Evolutionary conservation across 352 stramenopile genomes (phyloP).

Genomic region (Globisporangium cylindrosporum): DNA sequence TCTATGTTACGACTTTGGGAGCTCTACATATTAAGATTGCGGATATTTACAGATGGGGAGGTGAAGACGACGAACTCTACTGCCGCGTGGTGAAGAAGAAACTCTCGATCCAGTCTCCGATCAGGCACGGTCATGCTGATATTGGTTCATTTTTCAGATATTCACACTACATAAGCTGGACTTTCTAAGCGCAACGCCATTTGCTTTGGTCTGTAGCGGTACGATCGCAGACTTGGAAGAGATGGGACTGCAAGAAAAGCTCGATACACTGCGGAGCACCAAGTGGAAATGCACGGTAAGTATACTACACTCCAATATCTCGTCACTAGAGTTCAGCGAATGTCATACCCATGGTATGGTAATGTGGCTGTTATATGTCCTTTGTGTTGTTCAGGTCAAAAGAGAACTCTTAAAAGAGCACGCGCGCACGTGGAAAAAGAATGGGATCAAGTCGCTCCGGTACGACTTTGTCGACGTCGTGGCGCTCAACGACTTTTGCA

Average conservation of each 20-base stretch:
- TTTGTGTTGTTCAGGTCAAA: slow-evolving; percentile 29
- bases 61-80: slow-evolving; percentile 58
- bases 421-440: slow-evolving; percentile 49
- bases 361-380: neutral
- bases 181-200: too few relatives aligned
- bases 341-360: neutral
- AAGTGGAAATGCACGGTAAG: slow-evolving; percentile 51
- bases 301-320: neutral
- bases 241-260: slow-evolving; percentile 40
- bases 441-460: slow-evolving; percentile 37
- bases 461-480: slow-evolving; percentile 47
- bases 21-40: neutral
- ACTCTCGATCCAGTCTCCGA: slow-evolving; percentile 34
- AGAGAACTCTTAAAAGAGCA: slow-evolving; percentile 52
- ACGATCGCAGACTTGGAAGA: slow-evolving; percentile 47
- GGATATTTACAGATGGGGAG: slow-evolving; percentile 29
- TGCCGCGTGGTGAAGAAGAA: slow-evolving; percentile 51
- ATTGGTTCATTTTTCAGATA: neutral
- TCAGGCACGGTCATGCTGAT: slow-evolving; percentile 18
- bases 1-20: neutral
- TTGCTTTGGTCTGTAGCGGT: slow-evolving; percentile 26
- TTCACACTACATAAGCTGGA: too few relatives aligned
- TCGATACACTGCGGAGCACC: slow-evolving; percentile 31
- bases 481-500: slow-evolving; percentile 37
- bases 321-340: neutral